Evolutionary conservation across 73 alveolate genomes (phyloP), one percentile per base, ranked within the genome.

Genomic region (Symbiodinium pilosum): DNA sequence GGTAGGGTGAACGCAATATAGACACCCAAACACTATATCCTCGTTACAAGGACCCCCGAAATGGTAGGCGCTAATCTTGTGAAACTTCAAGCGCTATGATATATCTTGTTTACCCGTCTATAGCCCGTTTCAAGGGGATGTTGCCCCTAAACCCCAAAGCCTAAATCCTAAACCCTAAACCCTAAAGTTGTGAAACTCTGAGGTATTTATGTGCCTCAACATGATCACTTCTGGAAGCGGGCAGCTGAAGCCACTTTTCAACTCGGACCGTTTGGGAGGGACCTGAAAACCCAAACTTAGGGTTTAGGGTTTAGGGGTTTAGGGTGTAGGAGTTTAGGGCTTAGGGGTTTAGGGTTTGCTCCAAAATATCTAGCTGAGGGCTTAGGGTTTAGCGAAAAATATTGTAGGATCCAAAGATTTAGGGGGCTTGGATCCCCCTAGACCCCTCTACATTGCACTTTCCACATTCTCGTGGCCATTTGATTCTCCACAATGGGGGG

Each of bases 181-280:
- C 59, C 21, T 47, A 47, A 47, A 47, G 21, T 14, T n/a, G n/a
- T 14, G 21, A 47, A 47, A 14, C 59, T 43, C 69, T 43, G 56
- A 91, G 97, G 97, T 71, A 52, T 91, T 91, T 54, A 91, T 91
- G 97, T 91, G 97, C 40, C 36, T 91, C 81, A 91, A 91, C 89
- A 91, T 91, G 97, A 40, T 91, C 87, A 68, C 77, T 77, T 91
- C 97, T 28, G 97, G 97, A 24, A 69, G 77, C 34, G 97, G 97
- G 7, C 97, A 91, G 81, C 77, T 91, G 97, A 91, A 91, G 77
- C 97, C 97, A 1, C 88, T 91, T 81, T 91, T 91, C 88, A 91
- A 91, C 52, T 91, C 97, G 38, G 97, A 64, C 77, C 38, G 77
- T 24, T n/a, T n/a, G 11, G 77, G 77, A 36, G 38, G 77, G 32